Evolutionary conservation across 1,139 yeast species (phyloP), one percentile per base, ranked within the genome.

Genomic region (Debaryomyces coudertii): DNA sequence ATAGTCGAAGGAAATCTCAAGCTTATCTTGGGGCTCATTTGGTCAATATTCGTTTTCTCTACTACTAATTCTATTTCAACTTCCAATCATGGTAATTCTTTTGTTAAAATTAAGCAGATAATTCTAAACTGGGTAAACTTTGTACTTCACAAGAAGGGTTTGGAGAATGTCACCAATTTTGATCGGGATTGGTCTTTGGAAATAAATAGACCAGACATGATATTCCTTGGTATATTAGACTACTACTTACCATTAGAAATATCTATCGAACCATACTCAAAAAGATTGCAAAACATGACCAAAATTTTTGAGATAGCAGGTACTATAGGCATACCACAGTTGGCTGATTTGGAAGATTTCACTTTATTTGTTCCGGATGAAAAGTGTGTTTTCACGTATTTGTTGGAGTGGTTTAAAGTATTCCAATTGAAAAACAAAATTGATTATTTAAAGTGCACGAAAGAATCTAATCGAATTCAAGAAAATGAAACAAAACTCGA

Each of bases 401-500:
- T 83, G n/a, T 76, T 85, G 22, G 82, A 83, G 56, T 82, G 87
- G 84, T 83, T 77, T 62, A 83, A 81, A 49, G 73, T 74, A 31
- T 68, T 56, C 71, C 85, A 64, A 58, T 48, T 62, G 36, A 62
- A 58, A 18, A 43, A 54, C 30, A 36, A 46, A 9, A 20, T 20
- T 23, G 36, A 22, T 3, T 33, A 9, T 15, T 36, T 28, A 16
- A 28, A 34, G 6, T 30, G 11, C 23, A 40, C 8, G 12, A 22
- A 6, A 8, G 28, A 16, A 40, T 1, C 8, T 15, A 33, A 20
- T 9, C 18, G 15, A 7, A 11, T 3, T 4, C 8, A 11, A 7
- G 25, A 28, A 14, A 31, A 15, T 12, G 23, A 31, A 8, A 12
- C 15, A 12, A 9, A 14, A 9, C 9, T 2, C 5, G 31, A 27